A percentile compares a stretch with the other conserved stretches of the same genome.
Evolutionary conservation across 345 rosid genomes (phyloP).

Genomic region (Salix caprea): DNA sequence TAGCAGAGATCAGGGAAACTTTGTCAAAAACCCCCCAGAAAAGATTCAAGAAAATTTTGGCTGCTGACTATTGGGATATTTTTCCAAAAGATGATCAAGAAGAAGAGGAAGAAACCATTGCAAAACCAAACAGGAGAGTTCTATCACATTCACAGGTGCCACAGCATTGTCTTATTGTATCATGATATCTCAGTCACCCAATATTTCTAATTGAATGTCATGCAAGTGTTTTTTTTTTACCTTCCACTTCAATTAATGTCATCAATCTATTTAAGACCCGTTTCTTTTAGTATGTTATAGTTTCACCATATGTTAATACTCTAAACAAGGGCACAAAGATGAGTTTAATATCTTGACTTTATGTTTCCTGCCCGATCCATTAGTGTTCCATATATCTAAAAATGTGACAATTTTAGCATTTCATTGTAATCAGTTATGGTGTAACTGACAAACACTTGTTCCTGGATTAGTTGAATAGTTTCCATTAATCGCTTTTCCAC

Average conservation of each 20-base stretch:
- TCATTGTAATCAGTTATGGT: background rate
- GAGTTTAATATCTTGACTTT: background rate
- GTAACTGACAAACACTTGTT: background rate
- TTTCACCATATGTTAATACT: too few relatives aligned
- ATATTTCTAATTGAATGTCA: background rate
- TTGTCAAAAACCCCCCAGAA: conserved; percentile 24
- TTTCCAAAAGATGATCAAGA: conserved; percentile 51
- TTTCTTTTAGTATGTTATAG: background rate
- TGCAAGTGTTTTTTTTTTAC: background rate
- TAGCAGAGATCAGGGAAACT: conserved; percentile 54
- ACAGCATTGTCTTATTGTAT: background rate
- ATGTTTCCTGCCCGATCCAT: background rate
- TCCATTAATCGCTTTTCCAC: too few relatives aligned
- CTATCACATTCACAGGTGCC: conserved; percentile 79
- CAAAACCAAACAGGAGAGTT: conserved; percentile 48
- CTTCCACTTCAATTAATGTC: background rate
- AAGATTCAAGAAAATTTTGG: conserved; percentile 34
- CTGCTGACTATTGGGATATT: conserved; percentile 79
- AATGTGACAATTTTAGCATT: background rate
- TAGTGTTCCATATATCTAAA: background rate
- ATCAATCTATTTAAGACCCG: background rate
- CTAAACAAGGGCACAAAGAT: background rate
- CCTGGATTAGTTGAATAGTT: too few relatives aligned
- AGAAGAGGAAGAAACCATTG: conserved; percentile 39
- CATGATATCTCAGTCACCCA: background rate